These are phyloP conservation scores for Apostasia shenzhenica DNA, from an alignment of 106 monocot species.

Conservation along the genomic window DNA sequence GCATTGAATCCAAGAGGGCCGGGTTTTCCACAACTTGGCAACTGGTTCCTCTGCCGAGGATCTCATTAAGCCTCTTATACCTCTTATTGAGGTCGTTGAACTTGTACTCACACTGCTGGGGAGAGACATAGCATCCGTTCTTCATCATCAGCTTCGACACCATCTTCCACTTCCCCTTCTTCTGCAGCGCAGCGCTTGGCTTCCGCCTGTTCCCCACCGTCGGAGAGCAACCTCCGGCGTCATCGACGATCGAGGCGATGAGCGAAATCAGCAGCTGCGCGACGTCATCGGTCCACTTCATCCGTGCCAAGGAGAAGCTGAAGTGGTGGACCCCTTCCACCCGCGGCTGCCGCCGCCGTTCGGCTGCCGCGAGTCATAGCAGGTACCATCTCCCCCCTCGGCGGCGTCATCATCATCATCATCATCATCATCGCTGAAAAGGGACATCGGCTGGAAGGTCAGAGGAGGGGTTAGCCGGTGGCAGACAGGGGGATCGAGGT, in stretches of 20 bases:
- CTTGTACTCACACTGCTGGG: slow-evolving; percentile 95
- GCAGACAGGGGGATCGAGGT: neutral
- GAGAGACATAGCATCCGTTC: slow-evolving; percentile 65
- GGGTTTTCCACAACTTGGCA: slow-evolving; percentile 83
- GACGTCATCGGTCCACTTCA: slow-evolving; percentile 21
- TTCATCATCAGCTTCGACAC: slow-evolving; percentile 67
- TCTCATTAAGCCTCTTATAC: slow-evolving; percentile 72
- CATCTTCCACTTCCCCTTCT: slow-evolving; percentile 85
- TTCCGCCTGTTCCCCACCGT: slow-evolving; percentile 30
- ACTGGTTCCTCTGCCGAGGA: slow-evolving; percentile 80
- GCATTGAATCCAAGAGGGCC: slow-evolving; percentile 45
- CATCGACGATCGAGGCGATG: slow-evolving; percentile 11
- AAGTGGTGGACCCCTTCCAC: neutral
- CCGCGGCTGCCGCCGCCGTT: neutral
- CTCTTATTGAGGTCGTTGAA: slow-evolving; percentile 92
- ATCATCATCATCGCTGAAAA: slow-evolving; percentile 7
- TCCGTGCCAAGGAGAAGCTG: slow-evolving; percentile 15
- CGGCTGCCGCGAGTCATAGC: neutral
- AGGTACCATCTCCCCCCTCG: neutral
- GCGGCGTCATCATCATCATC: neutral
- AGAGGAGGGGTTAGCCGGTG: neutral
- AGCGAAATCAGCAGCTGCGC: slow-evolving; percentile 17
- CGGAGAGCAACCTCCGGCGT: neutral
- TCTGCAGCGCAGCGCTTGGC: slow-evolving; percentile 41
- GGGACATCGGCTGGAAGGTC: slow-evolving; percentile 2